Evolutionary conservation across 306 rosid genomes (phyloP), one percentile per base, ranked within the genome.

Genomic region (Ammopiptanthus mongolicus): DNA sequence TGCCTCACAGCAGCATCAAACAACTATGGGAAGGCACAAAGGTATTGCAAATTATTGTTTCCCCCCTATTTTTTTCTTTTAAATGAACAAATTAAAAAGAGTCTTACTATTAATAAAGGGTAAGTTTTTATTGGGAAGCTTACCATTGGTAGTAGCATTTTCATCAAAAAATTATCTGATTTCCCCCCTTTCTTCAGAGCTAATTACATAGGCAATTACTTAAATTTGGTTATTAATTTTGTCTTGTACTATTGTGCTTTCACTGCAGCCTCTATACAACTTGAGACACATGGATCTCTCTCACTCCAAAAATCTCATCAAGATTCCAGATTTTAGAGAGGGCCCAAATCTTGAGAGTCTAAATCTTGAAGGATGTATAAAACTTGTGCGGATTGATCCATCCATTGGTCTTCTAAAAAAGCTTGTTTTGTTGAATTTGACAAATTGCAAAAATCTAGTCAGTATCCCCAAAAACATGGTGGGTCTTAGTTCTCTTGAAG

Each of bases 21-120:
- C 62, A 34, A 48, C 63, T 74, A 3, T 74, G 79, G 79, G 22
- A 61, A 47, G 78, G 62, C 37, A 34, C 15, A 18, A 60, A 60
- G 70, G 78, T 74, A 41, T 13, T 9, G 2, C 4, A 58, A 8
- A 15, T 6, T 8, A 23, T 23, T 23, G 25, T 23, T 23, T 23
- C 2, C 2, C 2, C 25, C 0, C 0, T 2, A 5, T 37, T 36
- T 18, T 37, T 1, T 13, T 1, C 52, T 53, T 14, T 17, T 5
- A 8, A 17, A 52, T 19, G 9, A 52, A 8, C 29, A 53, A 21
- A 53, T 8, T 9, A 21, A 53, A 2, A 2, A 50, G 7, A 17
- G 7, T 14, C 28, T 25, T 25, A 3, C 2, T 25, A 0, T 25
- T 3, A 25, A 25, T 25, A 25, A 25, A 25, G 3, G 28, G 28